phyloP scores from a whole-genome alignment of 2,329 filamentous ascomycete species.

The Epichloe typhina region DNA sequence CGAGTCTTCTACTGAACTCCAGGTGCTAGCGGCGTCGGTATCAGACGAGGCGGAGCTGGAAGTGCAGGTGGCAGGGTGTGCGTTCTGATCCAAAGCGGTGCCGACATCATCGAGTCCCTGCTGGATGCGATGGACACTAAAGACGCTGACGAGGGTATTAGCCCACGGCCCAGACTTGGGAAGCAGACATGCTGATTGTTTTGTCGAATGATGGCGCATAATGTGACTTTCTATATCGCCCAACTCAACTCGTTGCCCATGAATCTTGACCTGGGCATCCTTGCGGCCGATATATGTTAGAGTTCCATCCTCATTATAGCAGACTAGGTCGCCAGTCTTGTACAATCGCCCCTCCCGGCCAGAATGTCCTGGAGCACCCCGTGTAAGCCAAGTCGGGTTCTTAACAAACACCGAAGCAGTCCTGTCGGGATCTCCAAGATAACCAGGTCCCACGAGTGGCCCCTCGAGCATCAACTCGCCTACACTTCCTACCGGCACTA shows the following conservation, averaged over 20 bases:
- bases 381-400: constrained; percentile 22
- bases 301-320: constrained; percentile 18
- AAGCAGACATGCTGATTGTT: constrained; percentile 1
- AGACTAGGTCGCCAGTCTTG: constrained; percentile 22
- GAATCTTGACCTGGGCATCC: constrained; percentile 40
- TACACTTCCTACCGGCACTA: constrained; percentile 6
- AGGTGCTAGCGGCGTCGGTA: not conserved
- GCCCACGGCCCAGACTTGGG: constrained; percentile 1
- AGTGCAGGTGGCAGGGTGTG: not conserved
- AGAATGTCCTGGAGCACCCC: constrained; percentile 6
- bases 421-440: constrained; percentile 7
- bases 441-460: constrained; percentile 8
- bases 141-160: constrained; percentile 4
- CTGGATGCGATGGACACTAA: not conserved
- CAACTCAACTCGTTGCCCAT: constrained; percentile 31
- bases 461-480: constrained; percentile 9
- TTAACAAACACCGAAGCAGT: constrained; percentile 5
- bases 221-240: constrained; percentile 8
- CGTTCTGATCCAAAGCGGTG: not conserved
- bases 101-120: not conserved
- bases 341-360: constrained; percentile 14
- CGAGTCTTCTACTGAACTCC: not conserved
- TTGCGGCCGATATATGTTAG: constrained; percentile 32
- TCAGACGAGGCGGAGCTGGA: not conserved
- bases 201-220: not conserved